Percentiles rank a stretch among this genome's conserved stretches.
Conservation (phyloP, 75 land plant genomes). For the Cryptomeria japonica region DNA sequence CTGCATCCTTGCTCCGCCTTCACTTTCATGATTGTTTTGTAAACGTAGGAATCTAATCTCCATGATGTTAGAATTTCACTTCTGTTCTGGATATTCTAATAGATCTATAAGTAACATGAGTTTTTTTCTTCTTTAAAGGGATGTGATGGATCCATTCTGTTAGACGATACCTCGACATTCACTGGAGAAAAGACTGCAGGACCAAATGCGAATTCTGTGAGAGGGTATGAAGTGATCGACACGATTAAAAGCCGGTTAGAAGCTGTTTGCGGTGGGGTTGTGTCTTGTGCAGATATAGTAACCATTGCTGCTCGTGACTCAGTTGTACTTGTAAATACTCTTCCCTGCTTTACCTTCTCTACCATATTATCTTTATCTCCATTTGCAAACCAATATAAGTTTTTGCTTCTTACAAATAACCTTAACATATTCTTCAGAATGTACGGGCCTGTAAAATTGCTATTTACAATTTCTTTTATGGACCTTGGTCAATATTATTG, state of each 20-base stretch:
- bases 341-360: not conserved
- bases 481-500: no score
- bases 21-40: conserved; percentile 35
- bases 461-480: no score
- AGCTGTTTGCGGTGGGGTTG: conserved; percentile 37
- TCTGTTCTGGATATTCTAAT: not conserved
- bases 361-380: not conserved
- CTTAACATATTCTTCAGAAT: conserved; percentile 4
- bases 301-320: conserved; percentile 41
- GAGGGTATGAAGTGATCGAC: conserved; percentile 42
- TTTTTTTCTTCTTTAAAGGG: conserved; percentile 25
- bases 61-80: not conserved
- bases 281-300: conserved; percentile 59
- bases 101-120: not conserved
- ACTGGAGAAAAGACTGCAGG: conserved; percentile 44
- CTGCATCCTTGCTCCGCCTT: conserved; percentile 33
- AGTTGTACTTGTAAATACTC: not conserved
- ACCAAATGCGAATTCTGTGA: conserved; percentile 30
- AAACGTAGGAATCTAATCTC: conserved; percentile 6
- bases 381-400: no score
- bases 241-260: conserved; percentile 41
- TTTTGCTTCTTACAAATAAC: no score
- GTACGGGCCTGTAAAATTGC: no score
- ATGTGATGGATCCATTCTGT: conserved; percentile 60
- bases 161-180: conserved; percentile 38